These are phyloP conservation scores for Terana coerulea DNA, from an alignment of 768 basidiomycete species.

Conservation along the genomic window DNA sequence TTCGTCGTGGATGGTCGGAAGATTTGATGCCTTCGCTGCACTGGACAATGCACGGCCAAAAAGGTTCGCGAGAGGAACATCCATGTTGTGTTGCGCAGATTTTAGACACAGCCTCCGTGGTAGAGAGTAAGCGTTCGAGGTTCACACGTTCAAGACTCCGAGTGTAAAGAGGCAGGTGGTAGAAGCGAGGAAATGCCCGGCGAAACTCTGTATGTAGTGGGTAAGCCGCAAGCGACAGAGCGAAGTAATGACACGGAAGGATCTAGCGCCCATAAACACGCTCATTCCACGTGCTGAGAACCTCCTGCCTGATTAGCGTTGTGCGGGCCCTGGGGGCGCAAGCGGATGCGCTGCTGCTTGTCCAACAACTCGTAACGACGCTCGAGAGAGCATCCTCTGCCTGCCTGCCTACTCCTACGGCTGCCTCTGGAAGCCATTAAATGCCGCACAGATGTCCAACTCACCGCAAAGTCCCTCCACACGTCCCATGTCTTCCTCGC, in stretches of 20 bases:
- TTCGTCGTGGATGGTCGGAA: constrained; percentile 39
- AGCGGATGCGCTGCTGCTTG: constrained; percentile 6
- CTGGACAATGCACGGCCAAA: constrained; percentile 38
- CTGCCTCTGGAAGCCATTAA: neutral
- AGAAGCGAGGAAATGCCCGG: neutral
- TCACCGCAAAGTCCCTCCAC: constrained; percentile 15
- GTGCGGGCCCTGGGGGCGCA: constrained; percentile 2
- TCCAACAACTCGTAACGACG: constrained; percentile 1
- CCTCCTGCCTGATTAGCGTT: constrained; percentile 6
- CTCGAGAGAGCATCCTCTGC: neutral
- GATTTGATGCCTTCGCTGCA: constrained; percentile 33
- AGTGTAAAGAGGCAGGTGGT: neutral
- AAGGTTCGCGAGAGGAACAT: constrained; percentile 32
- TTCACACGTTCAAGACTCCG: too few relatives aligned
- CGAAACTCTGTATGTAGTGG: neutral
- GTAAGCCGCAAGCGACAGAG: neutral
- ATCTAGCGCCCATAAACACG: neutral
- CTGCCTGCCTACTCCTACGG: neutral
- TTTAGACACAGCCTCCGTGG: too few relatives aligned
- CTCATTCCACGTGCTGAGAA: constrained; percentile 6
- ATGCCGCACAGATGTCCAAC: constrained; percentile 5
- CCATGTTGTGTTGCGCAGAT: constrained; percentile 7
- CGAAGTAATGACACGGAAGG: neutral
- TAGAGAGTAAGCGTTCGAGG: too few relatives aligned
- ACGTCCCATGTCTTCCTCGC: constrained; percentile 18